phyloP scores from a whole-genome alignment of 2,329 filamentous ascomycete genomes.

The Exophiala phaeomuriformis region DNA sequence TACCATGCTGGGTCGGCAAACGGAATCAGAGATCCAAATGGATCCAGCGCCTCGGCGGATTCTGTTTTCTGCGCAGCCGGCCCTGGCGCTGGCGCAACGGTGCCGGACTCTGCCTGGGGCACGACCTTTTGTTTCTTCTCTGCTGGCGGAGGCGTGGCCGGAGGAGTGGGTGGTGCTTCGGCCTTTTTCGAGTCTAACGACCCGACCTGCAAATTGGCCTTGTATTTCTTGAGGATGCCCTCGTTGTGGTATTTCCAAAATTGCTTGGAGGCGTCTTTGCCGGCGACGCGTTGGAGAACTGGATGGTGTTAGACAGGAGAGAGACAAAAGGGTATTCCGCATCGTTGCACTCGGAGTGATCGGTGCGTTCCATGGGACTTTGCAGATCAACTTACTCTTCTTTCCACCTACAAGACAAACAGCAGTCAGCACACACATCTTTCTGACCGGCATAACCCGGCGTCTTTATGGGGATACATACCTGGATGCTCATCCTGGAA shows the following conservation, averaged over 20 bases:
- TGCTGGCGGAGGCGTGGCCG: constrained; percentile 42
- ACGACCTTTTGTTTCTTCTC: constrained; percentile 47
- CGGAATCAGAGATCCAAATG: constrained; percentile 78
- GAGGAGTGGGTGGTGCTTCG: constrained; percentile 44
- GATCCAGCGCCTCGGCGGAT: constrained; percentile 67
- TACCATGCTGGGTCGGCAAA: constrained; percentile 94
- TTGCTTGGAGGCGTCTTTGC: constrained; percentile 62
- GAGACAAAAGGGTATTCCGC: not conserved
- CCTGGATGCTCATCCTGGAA: constrained; percentile 75
- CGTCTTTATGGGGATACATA: constrained; percentile 23
- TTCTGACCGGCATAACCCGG: no score
- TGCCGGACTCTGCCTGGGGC: constrained; percentile 54
- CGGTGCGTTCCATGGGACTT: no score
- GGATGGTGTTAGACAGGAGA: constrained; percentile 13
- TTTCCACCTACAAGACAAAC: constrained; percentile 51
- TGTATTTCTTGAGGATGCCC: constrained; percentile 56
- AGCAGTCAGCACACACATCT: constrained; percentile 10
- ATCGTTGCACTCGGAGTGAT: no score
- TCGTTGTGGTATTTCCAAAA: constrained; percentile 62
- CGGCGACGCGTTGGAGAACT: constrained; percentile 59
- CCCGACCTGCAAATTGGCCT: constrained; percentile 52
- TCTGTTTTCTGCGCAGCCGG: constrained; percentile 34
- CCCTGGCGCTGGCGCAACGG: constrained; percentile 40
- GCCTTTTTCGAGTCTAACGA: constrained; percentile 82
- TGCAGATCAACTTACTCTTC: constrained; percentile 49